A percentile compares a stretch with the other conserved stretches of the same genome.
These are phyloP conservation scores for Sclerotinia minor DNA, from an alignment of 2,329 filamentous ascomycete genomes.

Conservation along the genomic window DNA sequence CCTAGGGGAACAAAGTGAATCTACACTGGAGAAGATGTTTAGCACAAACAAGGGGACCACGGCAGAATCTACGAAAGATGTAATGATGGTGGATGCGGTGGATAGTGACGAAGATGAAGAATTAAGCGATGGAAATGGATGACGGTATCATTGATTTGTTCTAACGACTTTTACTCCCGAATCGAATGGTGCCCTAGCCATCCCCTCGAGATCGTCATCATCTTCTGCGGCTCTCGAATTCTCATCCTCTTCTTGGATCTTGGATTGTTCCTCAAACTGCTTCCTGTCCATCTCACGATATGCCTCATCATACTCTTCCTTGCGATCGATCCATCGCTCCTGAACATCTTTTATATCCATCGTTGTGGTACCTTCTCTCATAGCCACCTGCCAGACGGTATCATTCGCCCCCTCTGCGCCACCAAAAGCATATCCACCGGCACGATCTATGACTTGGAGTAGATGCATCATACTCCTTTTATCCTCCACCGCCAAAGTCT, in stretches of 20 bases:
- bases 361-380: slow-evolving; percentile 71
- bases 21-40: slow-evolving; percentile 46
- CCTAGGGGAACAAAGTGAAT: slow-evolving; percentile 45
- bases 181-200: slow-evolving; percentile 22
- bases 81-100: slow-evolving; percentile 49
- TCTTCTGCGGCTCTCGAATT: slow-evolving; percentile 40
- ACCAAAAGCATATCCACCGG: slow-evolving; percentile 90
- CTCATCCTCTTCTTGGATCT: slow-evolving; percentile 46
- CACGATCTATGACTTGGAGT: slow-evolving; percentile 84
- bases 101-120: slow-evolving; percentile 50
- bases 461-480: slow-evolving; percentile 96
- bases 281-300: slow-evolving; percentile 56
- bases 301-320: slow-evolving; percentile 80
- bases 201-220: slow-evolving; percentile 35
- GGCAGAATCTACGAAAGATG: slow-evolving; percentile 42
- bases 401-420: slow-evolving; percentile 90
- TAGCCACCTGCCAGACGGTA: slow-evolving; percentile 94
- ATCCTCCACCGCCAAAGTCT: slow-evolving; percentile 93
- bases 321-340: slow-evolving; percentile 91
- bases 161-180: slow-evolving; percentile 63
- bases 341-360: slow-evolving; percentile 89
- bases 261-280: slow-evolving; percentile 73
- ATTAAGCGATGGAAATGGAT: slow-evolving; percentile 48
- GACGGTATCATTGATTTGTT: slow-evolving; percentile 55
- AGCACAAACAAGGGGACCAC: slow-evolving; percentile 34